These are phyloP conservation scores for Podospora conica DNA, from an alignment of 495 filamentous ascomycete genomes.

Conservation along the genomic window DNA sequence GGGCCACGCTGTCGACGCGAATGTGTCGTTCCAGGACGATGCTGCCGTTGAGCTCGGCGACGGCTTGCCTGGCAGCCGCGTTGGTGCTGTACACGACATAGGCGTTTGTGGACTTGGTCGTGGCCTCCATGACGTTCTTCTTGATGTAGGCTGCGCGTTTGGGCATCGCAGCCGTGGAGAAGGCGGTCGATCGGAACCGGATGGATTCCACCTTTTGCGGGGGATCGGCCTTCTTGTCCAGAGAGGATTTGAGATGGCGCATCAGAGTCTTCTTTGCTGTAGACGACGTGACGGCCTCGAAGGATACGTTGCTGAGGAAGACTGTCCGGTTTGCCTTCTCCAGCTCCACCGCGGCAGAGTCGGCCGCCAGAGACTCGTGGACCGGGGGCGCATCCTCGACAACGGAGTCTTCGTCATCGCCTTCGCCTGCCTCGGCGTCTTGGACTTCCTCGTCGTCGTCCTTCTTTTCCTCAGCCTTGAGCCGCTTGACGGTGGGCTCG, in stretches of 20 bases:
- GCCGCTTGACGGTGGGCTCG: conserved; percentile 40
- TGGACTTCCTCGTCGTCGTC: conserved; percentile 22
- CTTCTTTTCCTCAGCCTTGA: conserved; percentile 32
- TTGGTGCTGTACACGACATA: conserved; percentile 80
- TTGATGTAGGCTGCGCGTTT: conserved; percentile 85
- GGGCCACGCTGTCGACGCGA: conserved; percentile 81
- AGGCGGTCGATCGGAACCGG: conserved; percentile 89
- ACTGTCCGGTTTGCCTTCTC: conserved; percentile 87
- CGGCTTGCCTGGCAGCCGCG: conserved; percentile 67
- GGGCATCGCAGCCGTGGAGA: conserved; percentile 65
- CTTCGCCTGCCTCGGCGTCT: conserved; percentile 1
- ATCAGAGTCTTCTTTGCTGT: conserved; percentile 68
- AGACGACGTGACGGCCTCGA: conserved; percentile 72
- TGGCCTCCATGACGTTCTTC: conserved; percentile 74
- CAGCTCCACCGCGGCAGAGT: conserved; percentile 49
- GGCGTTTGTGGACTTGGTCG: conserved; percentile 89
- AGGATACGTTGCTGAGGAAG: conserved; percentile 89
- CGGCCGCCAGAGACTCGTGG: conserved; percentile 47
- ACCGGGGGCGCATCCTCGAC: conserved; percentile 28
- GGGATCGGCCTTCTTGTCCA: conserved; percentile 39
- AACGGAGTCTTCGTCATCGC: conserved; percentile 27
- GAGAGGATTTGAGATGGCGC: conserved; percentile 52
- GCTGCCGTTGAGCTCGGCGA: conserved; percentile 72
- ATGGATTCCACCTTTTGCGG: conserved; percentile 76
- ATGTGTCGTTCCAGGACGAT: conserved; percentile 83